These are phyloP conservation scores for Cryphonectria japonica DNA, from an alignment of 2,329 filamentous ascomycete species.

Conservation along the genomic window DNA sequence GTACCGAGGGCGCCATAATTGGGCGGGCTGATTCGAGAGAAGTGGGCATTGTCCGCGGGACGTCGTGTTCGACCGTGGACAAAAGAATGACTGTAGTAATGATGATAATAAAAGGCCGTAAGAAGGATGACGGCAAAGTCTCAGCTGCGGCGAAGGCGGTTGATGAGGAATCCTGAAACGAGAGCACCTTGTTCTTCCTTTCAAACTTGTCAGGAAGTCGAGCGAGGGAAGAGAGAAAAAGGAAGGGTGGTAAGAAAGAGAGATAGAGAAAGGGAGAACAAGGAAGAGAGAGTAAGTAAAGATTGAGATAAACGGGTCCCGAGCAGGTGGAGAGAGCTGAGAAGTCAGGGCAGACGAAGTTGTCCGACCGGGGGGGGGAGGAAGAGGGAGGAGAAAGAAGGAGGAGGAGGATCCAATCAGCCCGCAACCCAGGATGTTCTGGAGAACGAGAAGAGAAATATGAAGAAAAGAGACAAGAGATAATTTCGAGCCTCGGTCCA, in stretches of 20 bases:
- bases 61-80: neutral
- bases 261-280: neutral
- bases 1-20: constrained; percentile 66
- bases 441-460: neutral
- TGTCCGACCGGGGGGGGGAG: neutral
- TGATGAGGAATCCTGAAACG: constrained; percentile 2
- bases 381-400: neutral
- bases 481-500: neutral
- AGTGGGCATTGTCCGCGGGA: constrained; percentile 53
- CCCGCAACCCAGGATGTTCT: neutral
- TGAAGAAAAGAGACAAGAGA: neutral
- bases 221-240: neutral
- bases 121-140: neutral
- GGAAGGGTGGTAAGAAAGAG: neutral
- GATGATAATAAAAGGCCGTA: neutral
- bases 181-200: neutral
- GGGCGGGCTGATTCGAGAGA: constrained; percentile 65
- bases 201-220: neutral
- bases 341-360: constrained; percentile 9
- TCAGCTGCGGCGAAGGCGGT: neutral
- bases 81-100: neutral
- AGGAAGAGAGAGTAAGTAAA: neutral
- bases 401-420: neutral
- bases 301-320: constrained; percentile 7
- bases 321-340: constrained; percentile 10